These are phyloP conservation scores for Globisporangium uncinulatum DNA, from an alignment of 352 stramenopile species.

Conservation along the genomic window DNA sequence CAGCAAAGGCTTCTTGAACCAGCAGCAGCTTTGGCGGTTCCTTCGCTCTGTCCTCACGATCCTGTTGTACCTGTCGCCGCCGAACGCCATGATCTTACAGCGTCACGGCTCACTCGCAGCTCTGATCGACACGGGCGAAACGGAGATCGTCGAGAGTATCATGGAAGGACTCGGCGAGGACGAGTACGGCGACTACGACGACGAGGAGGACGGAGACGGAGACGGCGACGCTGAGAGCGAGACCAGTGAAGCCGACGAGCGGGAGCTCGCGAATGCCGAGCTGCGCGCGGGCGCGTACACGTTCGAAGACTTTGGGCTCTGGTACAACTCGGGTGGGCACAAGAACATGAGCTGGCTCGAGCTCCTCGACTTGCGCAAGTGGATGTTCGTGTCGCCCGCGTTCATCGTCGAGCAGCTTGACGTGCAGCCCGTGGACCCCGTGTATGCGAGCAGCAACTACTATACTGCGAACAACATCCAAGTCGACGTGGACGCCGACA, in stretches of 20 bases:
- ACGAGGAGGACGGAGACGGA: constrained; percentile 24
- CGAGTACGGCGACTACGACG: constrained; percentile 8
- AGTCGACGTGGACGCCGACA: constrained; percentile 60
- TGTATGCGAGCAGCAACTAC: constrained; percentile 76
- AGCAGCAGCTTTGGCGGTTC: constrained; percentile 79
- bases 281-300: constrained; percentile 51
- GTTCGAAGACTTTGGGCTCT: constrained; percentile 82
- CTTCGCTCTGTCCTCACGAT: constrained; percentile 75
- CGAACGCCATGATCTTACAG: constrained; percentile 42
- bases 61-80: constrained; percentile 67
- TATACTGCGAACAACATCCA: constrained; percentile 84
- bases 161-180: constrained; percentile 42
- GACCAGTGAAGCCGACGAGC: constrained; percentile 7
- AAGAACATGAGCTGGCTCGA: constrained; percentile 82
- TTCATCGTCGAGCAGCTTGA: constrained; percentile 70
- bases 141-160: constrained; percentile 75
- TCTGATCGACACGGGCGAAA: constrained; percentile 68
- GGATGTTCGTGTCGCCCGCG: constrained; percentile 64
- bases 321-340: constrained; percentile 82
- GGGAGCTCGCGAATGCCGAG: constrained; percentile 40
- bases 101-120: constrained; percentile 62
- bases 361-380: constrained; percentile 81
- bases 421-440: constrained; percentile 55
- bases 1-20: constrained; percentile 72
- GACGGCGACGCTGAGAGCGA: constrained; percentile 30